Base-by-base conservation (phyloP, 1,284 basidiomycete genomes). In the Heterobasidion annosum region DNA sequence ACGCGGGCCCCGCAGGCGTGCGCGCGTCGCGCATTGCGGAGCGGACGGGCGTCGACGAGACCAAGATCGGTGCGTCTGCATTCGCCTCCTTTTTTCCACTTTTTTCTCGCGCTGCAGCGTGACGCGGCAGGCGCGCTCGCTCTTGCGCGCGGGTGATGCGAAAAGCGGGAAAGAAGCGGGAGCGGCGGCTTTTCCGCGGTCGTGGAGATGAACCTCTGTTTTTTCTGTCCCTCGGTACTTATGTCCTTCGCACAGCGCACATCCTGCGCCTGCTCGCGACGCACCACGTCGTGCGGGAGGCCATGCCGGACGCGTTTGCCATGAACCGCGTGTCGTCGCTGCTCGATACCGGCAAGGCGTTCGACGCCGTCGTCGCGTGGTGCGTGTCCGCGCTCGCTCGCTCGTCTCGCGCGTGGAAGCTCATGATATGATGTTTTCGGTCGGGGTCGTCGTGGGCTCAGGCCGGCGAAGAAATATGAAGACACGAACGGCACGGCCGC, bases 231-330 rank as follows among this genome's bases (percentile, higher is more conserved):
- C 43, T 18, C 18, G 18, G 18, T 18, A 6, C 37, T 0, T 40
- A 0, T 40, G 37, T 8, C 4, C 25, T 25, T 25, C 25, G 6
- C 37, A 52, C 19, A 84, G 83, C 81, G 1, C 82, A 83, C 60
- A 74, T 82, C 18, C 73, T 89, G 34, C 82, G 86, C 40, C 71
- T 89, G 16, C 75, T 89, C 34, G 82, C 84, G 12, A 87, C 85
- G 0, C 83, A 87, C 62, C 86, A 88, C 62, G 75, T 88, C 51
- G 71, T 84, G 33, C 71, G 75, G 35, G 86, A 89, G 66, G 70
- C 78, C 1, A 69, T 73, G 10, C 85, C 83, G 7, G 78, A 88
- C 61, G 78, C 82, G 1, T 89, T 89, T 60, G 73, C 83, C 3
- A 74, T 79, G 52, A 88, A 84, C 61, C 76, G 85, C 16, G 72